Percentiles rank a stretch among this genome's conserved stretches.
phyloP scores from a whole-genome alignment of 805 yeast species.

The Cyberlindnera japonica region DNA sequence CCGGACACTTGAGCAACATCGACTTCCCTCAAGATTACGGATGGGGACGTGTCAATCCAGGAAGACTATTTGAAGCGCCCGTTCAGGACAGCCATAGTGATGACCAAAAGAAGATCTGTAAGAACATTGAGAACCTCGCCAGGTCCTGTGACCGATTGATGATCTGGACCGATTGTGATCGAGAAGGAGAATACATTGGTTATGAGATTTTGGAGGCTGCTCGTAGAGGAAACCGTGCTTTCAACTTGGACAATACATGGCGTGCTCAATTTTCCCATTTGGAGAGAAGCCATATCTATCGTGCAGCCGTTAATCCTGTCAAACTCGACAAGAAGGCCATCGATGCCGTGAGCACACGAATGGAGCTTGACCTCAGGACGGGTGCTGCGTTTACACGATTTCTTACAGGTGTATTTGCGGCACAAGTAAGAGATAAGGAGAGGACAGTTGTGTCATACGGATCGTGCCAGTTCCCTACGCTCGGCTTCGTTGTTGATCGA shows the following conservation, averaged over 20 bases:
- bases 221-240: constrained; percentile 37
- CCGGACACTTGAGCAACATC: constrained; percentile 73
- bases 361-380: constrained; percentile 82
- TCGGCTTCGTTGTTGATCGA: constrained; percentile 94
- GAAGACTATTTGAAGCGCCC: constrained; percentile 69
- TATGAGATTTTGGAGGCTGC: constrained; percentile 79
- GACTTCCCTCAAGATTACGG: constrained; percentile 61
- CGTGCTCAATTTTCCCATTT: constrained; percentile 87
- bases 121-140: constrained; percentile 67
- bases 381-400: constrained; percentile 88
- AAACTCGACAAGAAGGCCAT: constrained; percentile 64
- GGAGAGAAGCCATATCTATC: constrained; percentile 66
- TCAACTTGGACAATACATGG: constrained; percentile 49
- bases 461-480: constrained; percentile 92
- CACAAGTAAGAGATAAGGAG: constrained; percentile 14
- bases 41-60: constrained; percentile 59
- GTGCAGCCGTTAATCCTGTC: constrained; percentile 71
- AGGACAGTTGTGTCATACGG: constrained; percentile 63
- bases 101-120: constrained; percentile 46
- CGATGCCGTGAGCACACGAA: constrained; percentile 80
- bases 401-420: constrained; percentile 52
- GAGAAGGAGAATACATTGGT: constrained; percentile 95
- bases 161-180: constrained; percentile 99
- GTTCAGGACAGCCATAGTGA: constrained; percentile 38
- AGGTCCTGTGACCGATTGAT: constrained; percentile 57